Base-by-base conservation (phyloP, 2,329 filamentous ascomycete species). In the Claviceps citrina region DNA sequence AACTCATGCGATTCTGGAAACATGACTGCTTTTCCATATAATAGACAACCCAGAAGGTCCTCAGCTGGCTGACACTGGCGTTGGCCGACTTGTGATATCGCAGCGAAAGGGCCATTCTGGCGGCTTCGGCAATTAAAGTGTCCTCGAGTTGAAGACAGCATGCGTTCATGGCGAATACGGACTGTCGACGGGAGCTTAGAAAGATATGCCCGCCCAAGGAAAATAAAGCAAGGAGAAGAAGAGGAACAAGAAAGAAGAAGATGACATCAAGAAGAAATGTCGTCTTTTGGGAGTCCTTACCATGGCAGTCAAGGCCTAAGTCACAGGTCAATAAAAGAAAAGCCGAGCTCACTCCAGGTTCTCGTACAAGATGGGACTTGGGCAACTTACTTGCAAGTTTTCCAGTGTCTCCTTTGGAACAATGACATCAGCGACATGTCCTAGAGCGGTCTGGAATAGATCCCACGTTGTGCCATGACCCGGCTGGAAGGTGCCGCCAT, bases 11-110 rank as follows among this genome's bases (percentile, higher is more conserved):
- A 6, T 44, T 46, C 25, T 52, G 49, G 37, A 63, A 61, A 24
- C 47, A 54, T 1, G 45, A 43, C 7, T 51, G 49, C 36, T 64
- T 64, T 35, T 65, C 62, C 15, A 64, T 31, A 8, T 48, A 47
- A 38, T 63, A 64, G 13, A 64, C 49, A 0, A 60, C 56, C 61
- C 61, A 65, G 38, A 65, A 65, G 0, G 54, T 55, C 31, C 51
- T 40, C 40, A 46, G 25, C 26, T 42, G 22, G 25, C 44, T 40
- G 30, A 45, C 40, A 12, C 50, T 44, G 12, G 34, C 43, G 18
- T 38, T 40, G 31, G 31, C 28, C 10, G 39, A 43, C 20, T 53
- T 54, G 26, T 57, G 54, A 40, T 55, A 59, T 2, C 54, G 49
- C 9, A 59, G 46, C 1, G 43, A 38, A 22, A 54, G 46, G 5